A percentile compares a stretch with the other conserved stretches of the same genome.
Evolutionary conservation across 2,329 filamentous ascomycete species (phyloP).

Genomic region (Penicillium sp.): DNA sequence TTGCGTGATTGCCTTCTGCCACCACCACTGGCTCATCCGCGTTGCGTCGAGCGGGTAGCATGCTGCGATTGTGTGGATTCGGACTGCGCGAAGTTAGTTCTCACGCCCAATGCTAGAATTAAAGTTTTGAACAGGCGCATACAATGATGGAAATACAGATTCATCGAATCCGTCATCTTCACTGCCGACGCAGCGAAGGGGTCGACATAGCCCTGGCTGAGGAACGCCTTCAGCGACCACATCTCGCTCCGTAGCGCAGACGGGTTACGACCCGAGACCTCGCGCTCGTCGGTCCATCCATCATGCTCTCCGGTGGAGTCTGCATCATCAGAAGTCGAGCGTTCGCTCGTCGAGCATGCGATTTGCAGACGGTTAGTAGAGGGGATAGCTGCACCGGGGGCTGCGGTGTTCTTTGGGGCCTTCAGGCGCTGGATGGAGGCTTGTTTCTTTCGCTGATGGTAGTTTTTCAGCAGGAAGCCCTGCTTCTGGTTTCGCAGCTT

Average conservation of each 20-base stretch:
- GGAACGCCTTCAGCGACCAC: neutral
- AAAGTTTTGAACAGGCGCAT: neutral
- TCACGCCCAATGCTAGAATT: neutral
- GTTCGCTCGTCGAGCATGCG: neutral
- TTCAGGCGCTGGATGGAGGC: slow-evolving; percentile 4
- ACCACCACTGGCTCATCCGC: slow-evolving; percentile 2
- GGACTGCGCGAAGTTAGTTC: neutral
- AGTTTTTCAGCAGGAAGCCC: neutral
- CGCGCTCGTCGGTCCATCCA: neutral
- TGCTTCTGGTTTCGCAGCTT: neutral
- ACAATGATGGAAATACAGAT: slow-evolving; percentile 13
- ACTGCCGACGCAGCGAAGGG: slow-evolving; percentile 2
- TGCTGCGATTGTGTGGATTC: slow-evolving; percentile 1
- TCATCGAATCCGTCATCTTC: slow-evolving; percentile 5
- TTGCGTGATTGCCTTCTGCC: neutral
- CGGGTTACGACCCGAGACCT: neutral
- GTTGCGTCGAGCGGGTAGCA: slow-evolving; percentile 7
- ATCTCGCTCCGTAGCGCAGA: neutral
- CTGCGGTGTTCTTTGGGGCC: too few relatives aligned
- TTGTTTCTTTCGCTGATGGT: slow-evolving; percentile 1
- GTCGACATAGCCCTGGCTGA: slow-evolving; percentile 12
- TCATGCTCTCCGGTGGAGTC: neutral
- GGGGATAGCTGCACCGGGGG: too few relatives aligned
- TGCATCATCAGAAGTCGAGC: neutral
- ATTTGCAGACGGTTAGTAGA: neutral